Percentiles rank a stretch among this genome's conserved stretches.
phyloP scores from a whole-genome alignment of 2,329 filamentous ascomycete species.

The Colletotrichum chrysophilum region DNA sequence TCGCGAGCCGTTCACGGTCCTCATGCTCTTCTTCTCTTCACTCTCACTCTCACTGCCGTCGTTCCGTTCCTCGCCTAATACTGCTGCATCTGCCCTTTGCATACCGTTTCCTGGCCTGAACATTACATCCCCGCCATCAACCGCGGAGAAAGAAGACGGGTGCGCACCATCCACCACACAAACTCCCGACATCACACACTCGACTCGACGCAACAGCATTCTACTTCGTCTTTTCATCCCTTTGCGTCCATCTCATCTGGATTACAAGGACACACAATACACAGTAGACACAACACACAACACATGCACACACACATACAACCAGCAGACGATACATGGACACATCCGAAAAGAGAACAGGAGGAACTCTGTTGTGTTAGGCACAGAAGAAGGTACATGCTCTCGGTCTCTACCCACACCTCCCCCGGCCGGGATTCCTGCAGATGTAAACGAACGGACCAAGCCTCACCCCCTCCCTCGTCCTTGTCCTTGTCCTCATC shows the following conservation, averaged over 20 bases:
- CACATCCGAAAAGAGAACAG: not conserved
- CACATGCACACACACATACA: not conserved
- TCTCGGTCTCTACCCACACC: not conserved
- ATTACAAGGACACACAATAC: not conserved
- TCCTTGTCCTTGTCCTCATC: not conserved
- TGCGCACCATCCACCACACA: not conserved
- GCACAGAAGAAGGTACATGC: not conserved
- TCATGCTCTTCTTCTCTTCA: not conserved
- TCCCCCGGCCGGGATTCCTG: slow-evolving; percentile 10
- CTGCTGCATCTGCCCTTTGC: not conserved
- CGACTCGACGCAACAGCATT: not conserved
- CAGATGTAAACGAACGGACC: slow-evolving; percentile 13
- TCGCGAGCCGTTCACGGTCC: not conserved
- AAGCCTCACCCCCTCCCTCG: slow-evolving; percentile 1
- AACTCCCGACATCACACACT: not conserved
- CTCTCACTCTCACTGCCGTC: not conserved
- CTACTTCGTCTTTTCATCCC: not conserved
- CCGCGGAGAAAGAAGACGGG: not conserved
- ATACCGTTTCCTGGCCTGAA: not conserved
- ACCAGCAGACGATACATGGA: not conserved
- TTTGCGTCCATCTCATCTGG: not conserved
- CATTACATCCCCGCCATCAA: not conserved
- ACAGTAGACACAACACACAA: not conserved
- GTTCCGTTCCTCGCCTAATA: not conserved
- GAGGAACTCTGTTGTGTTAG: not conserved